A percentile compares a stretch with the other conserved stretches of the same genome.
These are phyloP conservation scores for Neurospora sp. DNA, from an alignment of 495 filamentous ascomycete species.

Conservation along the genomic window DNA sequence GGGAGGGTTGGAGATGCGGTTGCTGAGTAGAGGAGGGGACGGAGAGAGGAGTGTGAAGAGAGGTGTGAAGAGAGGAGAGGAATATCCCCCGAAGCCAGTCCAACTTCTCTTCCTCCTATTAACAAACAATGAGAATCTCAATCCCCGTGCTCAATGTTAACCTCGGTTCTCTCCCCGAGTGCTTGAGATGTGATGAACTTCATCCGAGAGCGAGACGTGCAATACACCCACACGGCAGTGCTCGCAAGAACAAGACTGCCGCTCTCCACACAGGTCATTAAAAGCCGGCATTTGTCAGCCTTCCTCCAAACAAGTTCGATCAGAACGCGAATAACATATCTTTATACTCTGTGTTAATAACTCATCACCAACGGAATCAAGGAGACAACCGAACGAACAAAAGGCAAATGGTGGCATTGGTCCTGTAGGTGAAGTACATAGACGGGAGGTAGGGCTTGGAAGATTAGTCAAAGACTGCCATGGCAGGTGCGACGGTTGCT, in stretches of 20 bases:
- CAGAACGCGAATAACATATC: neutral
- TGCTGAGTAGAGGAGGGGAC: too few relatives aligned
- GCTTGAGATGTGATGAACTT: too few relatives aligned
- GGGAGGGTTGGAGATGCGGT: too few relatives aligned
- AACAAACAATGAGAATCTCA: too few relatives aligned
- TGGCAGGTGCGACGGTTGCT: neutral
- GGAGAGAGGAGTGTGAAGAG: too few relatives aligned
- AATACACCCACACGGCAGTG: too few relatives aligned
- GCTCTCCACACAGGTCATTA: neutral
- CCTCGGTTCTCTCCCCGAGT: too few relatives aligned
- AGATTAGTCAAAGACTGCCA: neutral
- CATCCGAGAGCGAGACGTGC: too few relatives aligned
- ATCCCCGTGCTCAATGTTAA: too few relatives aligned
- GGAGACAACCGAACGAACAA: neutral
- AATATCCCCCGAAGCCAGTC: too few relatives aligned
- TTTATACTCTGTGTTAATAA: neutral
- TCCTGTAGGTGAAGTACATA: neutral
- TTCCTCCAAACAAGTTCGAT: neutral
- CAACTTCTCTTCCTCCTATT: too few relatives aligned
- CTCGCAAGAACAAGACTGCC: neutral
- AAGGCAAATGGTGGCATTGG: neutral
- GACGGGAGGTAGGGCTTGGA: neutral
- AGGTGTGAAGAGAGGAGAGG: too few relatives aligned
- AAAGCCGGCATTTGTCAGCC: neutral
- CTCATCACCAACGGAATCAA: neutral